Conservation (phyloP, 2,329 filamentous ascomycete genomes). For the Colletotrichum nymphaeae region DNA sequence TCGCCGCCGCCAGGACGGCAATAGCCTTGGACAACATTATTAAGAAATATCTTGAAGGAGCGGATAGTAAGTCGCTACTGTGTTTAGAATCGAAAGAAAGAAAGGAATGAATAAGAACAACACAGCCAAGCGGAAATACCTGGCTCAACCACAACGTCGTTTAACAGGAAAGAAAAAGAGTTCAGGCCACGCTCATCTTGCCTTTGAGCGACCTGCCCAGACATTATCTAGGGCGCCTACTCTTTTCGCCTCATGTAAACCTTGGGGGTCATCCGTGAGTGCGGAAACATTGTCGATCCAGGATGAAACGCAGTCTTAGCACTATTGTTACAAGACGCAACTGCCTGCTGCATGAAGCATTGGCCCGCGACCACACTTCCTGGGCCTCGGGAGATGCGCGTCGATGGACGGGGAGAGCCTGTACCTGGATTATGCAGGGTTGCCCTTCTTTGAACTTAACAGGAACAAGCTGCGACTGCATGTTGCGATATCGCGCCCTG, state of each 20-base stretch:
- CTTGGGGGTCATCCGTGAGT: constrained; percentile 12
- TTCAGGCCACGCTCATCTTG: not conserved
- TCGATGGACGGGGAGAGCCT: constrained; percentile 9
- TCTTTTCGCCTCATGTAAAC: constrained; percentile 1
- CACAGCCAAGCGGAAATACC: constrained; percentile 34
- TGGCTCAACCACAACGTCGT: constrained; percentile 25
- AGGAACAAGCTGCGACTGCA: not conserved
- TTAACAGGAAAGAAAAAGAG: constrained; percentile 22
- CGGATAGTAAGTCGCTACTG: constrained; percentile 7
- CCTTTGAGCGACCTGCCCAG: not conserved
- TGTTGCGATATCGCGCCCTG: not conserved
- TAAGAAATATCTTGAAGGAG: constrained; percentile 23
- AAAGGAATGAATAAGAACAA: constrained; percentile 12
- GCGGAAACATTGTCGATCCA: constrained; percentile 29
- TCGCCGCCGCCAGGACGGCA: constrained; percentile 44
- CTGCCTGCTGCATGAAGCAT: constrained; percentile 28
- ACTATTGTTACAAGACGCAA: constrained; percentile 26
- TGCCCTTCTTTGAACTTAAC: not conserved
- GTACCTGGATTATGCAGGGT: constrained; percentile 23
- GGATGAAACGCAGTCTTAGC: constrained; percentile 33
- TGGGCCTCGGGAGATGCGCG: constrained; percentile 12
- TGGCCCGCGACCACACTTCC: constrained; percentile 20
- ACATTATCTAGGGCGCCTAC: constrained; percentile 22
- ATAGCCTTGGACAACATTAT: constrained; percentile 48
- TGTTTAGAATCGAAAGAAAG: constrained; percentile 9